phyloP scores from a whole-genome alignment of 2,329 filamentous ascomycete genomes.

The Stromatinia cepivora region DNA sequence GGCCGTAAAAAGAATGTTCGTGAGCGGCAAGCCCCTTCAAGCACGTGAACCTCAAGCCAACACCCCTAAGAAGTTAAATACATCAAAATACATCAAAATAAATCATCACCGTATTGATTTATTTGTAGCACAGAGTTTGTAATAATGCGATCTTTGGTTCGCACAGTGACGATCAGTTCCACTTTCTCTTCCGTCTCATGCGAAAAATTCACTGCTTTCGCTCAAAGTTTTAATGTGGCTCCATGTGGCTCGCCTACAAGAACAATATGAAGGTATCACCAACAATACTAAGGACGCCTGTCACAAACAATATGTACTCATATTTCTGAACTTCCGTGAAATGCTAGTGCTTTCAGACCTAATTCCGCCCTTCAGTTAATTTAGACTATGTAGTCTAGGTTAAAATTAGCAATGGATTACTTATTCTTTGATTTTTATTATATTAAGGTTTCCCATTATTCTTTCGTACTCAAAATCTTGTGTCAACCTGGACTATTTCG shows the following conservation, averaged over 20 bases:
- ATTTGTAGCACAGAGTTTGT: not conserved
- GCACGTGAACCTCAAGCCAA: not conserved
- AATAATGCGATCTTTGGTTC: constrained; percentile 41
- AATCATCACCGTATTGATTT: not conserved
- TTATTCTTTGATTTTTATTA: not conserved
- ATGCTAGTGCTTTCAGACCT: not conserved
- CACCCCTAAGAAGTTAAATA: not conserved
- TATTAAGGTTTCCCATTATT: not conserved
- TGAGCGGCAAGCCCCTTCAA: not conserved
- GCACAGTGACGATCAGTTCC: constrained; percentile 44
- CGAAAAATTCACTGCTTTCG: constrained; percentile 3
- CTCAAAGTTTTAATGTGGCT: constrained; percentile 7
- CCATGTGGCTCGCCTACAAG: constrained; percentile 19
- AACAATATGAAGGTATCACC: constrained; percentile 21
- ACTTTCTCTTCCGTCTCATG: constrained; percentile 37
- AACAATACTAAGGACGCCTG: constrained; percentile 21
- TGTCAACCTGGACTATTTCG: not conserved
- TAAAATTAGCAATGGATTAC: not conserved
- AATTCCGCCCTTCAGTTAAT: not conserved
- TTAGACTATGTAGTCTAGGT: constrained; percentile 2
- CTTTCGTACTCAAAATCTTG: not conserved
- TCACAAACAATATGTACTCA: constrained; percentile 10
- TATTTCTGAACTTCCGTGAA: constrained; percentile 1
- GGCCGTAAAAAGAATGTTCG: not conserved
- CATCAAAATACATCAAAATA: not conserved